A percentile compares a stretch with the other conserved stretches of the same genome.
Evolutionary conservation across 2,329 filamentous ascomycete genomes (phyloP).

Genomic region (Ophiostoma sp.): DNA sequence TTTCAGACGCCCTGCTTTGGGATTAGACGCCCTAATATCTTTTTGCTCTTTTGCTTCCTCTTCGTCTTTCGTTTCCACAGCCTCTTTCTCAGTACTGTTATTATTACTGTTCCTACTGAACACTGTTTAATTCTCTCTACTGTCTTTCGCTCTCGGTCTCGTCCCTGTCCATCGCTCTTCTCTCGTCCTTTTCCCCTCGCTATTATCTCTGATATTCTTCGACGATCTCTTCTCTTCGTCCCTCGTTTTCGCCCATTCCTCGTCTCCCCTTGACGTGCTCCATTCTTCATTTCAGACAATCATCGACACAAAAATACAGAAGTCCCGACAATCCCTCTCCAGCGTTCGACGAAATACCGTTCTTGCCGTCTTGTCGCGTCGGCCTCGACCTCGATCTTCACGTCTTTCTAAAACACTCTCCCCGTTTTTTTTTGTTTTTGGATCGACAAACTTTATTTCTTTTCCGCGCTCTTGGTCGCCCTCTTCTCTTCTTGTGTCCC

Average conservation of each 20-base stretch:
- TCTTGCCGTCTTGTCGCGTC: not conserved
- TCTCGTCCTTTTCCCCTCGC: not conserved
- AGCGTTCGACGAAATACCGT: not conserved
- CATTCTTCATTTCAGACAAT: constrained; percentile 16
- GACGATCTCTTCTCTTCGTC: not conserved
- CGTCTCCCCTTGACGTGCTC: not conserved
- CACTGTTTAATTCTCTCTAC: not conserved
- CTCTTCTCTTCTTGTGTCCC: constrained; percentile 12
- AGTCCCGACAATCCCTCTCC: not conserved
- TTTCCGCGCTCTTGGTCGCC: not conserved
- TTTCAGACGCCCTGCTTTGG: constrained; percentile 21
- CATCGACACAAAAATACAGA: not conserved
- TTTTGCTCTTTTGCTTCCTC: not conserved
- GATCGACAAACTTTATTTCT: constrained; percentile 27
- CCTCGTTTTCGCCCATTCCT: constrained; percentile 9
- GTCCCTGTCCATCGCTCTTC: not conserved
- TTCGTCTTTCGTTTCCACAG: constrained; percentile 1
- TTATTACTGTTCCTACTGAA: not conserved
- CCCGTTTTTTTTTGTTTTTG: constrained; percentile 16
- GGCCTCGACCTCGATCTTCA: not conserved
- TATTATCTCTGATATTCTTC: not conserved
- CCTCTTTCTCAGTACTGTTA: not conserved
- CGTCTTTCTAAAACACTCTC: constrained; percentile 4
- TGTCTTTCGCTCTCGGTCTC: constrained; percentile 7
- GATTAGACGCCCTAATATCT: constrained; percentile 21